These are phyloP conservation scores for Aspergillus vadensis DNA, from an alignment of 2,329 filamentous ascomycete species.

Conservation along the genomic window DNA sequence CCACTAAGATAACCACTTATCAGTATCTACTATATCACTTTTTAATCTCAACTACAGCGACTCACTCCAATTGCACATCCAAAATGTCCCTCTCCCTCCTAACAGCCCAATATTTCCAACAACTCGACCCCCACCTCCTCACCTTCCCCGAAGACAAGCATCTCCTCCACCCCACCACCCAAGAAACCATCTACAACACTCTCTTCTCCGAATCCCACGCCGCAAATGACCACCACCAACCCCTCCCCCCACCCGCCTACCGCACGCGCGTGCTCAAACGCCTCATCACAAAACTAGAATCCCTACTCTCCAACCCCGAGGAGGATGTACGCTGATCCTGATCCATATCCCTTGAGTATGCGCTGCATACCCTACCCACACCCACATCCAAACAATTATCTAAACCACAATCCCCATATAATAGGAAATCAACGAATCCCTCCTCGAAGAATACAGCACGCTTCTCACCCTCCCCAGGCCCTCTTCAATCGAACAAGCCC, in stretches of 20 bases:
- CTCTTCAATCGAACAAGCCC: slow-evolving; percentile 66
- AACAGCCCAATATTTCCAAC: slow-evolving; percentile 75
- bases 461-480: slow-evolving; percentile 66
- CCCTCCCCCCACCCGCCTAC: slow-evolving; percentile 69
- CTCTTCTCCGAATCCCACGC: slow-evolving; percentile 65
- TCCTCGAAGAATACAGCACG: slow-evolving; percentile 69
- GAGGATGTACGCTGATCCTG: slow-evolving; percentile 66
- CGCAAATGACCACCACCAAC: slow-evolving; percentile 35
- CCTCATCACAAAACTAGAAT: slow-evolving; percentile 70
- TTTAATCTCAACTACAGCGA: too few relatives aligned
- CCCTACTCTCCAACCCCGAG: slow-evolving; percentile 76
- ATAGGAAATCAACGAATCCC: slow-evolving; percentile 79
- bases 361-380: background rate
- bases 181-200: slow-evolving; percentile 65
- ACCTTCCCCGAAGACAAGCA: slow-evolving; percentile 61
- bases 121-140: slow-evolving; percentile 63
- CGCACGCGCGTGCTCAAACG: slow-evolving; percentile 72
- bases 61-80: background rate
- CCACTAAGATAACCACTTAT: too few relatives aligned
- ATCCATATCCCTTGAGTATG: slow-evolving; percentile 8
- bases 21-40: too few relatives aligned
- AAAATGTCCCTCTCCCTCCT: slow-evolving; percentile 37
- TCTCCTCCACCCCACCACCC: slow-evolving; percentile 63
- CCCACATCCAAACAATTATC: too few relatives aligned
- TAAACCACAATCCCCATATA: too few relatives aligned